Evolutionary conservation across 768 basidiomycete species (phyloP).

Genomic region (Kwoniella heveanensis): DNA sequence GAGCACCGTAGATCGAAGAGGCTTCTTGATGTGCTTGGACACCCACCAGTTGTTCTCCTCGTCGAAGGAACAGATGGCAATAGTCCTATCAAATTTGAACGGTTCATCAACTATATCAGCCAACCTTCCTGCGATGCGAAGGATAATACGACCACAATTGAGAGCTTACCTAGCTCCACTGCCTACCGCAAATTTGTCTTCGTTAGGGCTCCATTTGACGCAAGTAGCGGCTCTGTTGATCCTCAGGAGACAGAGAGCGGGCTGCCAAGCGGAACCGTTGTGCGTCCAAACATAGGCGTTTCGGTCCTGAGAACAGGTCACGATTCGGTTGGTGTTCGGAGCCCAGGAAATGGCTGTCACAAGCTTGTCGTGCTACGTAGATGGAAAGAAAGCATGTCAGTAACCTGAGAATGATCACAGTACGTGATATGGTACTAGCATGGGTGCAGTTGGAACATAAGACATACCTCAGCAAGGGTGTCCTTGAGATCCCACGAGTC

Average conservation of each 20-base stretch:
- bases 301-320: constrained; percentile 97
- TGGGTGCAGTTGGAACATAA: background rate
- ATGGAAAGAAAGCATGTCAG: background rate
- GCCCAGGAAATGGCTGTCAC: constrained; percentile 99
- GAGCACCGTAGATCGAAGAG: constrained; percentile 90
- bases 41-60: constrained; percentile 99
- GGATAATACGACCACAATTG: too few species aligned
- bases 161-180: constrained; percentile 79
- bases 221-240: constrained; percentile 95
- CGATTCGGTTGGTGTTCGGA: constrained; percentile 91
- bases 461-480: constrained; percentile 77
- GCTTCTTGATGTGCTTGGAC: constrained; percentile 94
- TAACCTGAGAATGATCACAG: background rate
- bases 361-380: constrained; percentile 84
- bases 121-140: too few species aligned
- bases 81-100: constrained; percentile 70
- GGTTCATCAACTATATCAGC: too few species aligned
- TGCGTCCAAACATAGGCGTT: constrained; percentile 98
- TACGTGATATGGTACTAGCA: too few species aligned
- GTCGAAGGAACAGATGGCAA: constrained; percentile 95
- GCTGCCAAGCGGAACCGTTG: constrained; percentile 90
- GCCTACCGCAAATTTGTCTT: constrained; percentile 98
- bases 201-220: constrained; percentile 94
- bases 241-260: constrained; percentile 89
- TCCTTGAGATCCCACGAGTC: constrained; percentile 60